A percentile compares a stretch with the other conserved stretches of the same genome.
Evolutionary conservation across 106 monocot species (phyloP).

Genomic region (Acorus calamus): DNA sequence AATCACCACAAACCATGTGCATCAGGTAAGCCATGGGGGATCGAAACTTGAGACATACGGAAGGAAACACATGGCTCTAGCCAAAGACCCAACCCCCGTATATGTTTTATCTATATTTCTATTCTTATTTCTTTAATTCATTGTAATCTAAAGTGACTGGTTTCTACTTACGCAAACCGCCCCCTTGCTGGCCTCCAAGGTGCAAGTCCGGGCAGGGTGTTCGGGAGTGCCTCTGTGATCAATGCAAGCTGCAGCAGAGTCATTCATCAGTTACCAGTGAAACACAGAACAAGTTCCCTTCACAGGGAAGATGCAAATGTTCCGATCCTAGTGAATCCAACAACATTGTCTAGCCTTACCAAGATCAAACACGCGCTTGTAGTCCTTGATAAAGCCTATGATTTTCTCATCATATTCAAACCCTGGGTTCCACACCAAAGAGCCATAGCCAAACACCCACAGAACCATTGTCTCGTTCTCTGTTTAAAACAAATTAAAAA

Average conservation of each 20-base stretch:
- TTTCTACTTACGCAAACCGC: slow-evolving; percentile 64
- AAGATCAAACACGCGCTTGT: slow-evolving; percentile 65
- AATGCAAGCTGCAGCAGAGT: slow-evolving; percentile 56
- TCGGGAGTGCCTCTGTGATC: slow-evolving; percentile 95
- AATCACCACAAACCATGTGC: no score
- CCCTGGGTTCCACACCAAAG: slow-evolving; percentile 74
- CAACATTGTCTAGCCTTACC: slow-evolving; percentile 20
- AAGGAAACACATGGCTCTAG: no score
- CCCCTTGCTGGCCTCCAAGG: slow-evolving; percentile 68
- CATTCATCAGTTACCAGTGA: background rate
- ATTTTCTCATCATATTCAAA: slow-evolving; percentile 81
- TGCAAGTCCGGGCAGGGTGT: slow-evolving; percentile 90
- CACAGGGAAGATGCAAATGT: background rate
- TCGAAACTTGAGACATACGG: no score
- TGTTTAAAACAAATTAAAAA: background rate
- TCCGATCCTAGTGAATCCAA: background rate
- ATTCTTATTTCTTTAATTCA: no score
- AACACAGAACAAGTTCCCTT: background rate
- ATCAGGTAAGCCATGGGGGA: no score
- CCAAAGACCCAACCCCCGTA: no score
- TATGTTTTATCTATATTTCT: no score
- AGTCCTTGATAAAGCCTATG: slow-evolving; percentile 65
- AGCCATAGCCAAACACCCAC: slow-evolving; percentile 83
- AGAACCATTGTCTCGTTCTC: slow-evolving; percentile 44
- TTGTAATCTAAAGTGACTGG: no score